Conservation (phyloP, 176 grass and related monocot genomes). For the Musa acuminata region DNA sequence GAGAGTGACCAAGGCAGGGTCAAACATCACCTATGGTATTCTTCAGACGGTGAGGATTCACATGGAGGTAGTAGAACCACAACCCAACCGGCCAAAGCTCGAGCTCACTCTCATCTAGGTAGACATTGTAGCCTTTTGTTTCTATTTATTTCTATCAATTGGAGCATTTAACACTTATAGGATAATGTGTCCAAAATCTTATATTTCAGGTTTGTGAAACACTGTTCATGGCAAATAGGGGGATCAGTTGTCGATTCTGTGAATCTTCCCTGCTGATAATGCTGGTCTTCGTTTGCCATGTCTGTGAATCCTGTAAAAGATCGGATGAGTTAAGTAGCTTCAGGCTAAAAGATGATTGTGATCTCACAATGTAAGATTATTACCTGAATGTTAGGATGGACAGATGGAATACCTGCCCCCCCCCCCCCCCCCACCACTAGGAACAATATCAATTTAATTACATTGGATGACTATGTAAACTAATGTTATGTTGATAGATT, state of each 20-base stretch:
- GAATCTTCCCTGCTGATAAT: not conserved
- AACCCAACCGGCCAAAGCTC: constrained; percentile 90
- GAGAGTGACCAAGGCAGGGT: constrained; percentile 57
- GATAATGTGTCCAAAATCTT: not conserved
- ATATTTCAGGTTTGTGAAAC: not conserved
- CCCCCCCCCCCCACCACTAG: no score
- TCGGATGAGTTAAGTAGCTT: no score
- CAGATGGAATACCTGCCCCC: no score
- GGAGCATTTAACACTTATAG: not conserved
- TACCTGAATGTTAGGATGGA: no score
- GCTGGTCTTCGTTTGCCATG: not conserved
- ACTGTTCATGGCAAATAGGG: not conserved
- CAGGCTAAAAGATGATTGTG: no score
- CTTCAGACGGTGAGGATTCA: constrained; percentile 77
- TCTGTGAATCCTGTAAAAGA: no score
- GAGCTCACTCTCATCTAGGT: constrained; percentile 77
- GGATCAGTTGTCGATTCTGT: not conserved
- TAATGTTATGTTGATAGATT: no score
- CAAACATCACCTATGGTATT: constrained; percentile 48
- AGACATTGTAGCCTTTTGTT: not conserved
- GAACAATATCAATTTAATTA: no score
- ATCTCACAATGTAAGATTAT: no score
- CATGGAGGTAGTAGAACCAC: constrained; percentile 96
- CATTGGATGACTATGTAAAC: no score
- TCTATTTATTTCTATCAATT: not conserved